phyloP scores from a whole-genome alignment of 169 alveolate species.

The Eimeria tenella region DNA sequence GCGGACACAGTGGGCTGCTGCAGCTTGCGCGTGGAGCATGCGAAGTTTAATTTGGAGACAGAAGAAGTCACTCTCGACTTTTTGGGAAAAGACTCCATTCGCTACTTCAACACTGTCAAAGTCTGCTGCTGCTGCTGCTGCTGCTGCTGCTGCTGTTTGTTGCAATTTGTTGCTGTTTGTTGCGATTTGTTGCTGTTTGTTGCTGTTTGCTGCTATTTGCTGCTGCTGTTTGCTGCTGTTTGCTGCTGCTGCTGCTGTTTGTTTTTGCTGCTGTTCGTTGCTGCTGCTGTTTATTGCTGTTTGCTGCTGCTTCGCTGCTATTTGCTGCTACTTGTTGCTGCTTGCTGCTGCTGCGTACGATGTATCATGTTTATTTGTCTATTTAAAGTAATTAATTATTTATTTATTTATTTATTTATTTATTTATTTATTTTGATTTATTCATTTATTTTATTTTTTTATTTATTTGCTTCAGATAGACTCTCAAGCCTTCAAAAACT shows the following conservation, averaged over 20 bases:
- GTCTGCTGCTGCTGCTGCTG: no score
- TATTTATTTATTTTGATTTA: background rate
- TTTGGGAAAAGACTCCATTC: conserved; percentile 98
- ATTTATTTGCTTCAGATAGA: conserved; percentile 79
- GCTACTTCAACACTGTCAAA: conserved; percentile 96
- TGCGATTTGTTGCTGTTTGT: background rate
- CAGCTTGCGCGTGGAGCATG: conserved; percentile 98
- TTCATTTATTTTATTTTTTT: background rate
- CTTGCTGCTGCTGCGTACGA: no score
- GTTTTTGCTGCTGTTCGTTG: no score
- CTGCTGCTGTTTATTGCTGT: no score
- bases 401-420: background rate
- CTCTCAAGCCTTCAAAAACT: conserved; percentile 90
- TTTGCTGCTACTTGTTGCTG: no score
- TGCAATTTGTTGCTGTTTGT: background rate
- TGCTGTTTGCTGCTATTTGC: background rate
- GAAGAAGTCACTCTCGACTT: conserved; percentile 93
- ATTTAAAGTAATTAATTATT: background rate
- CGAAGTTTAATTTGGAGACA: conserved; percentile 86
- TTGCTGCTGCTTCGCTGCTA: no score
- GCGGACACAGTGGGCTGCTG: conserved; percentile 99
- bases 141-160: background rate
- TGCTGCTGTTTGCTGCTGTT: background rate
- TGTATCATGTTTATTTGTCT: background rate
- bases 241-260: no score